Conservation (phyloP, 176 grass and related monocot genomes). For the Raddia distichophylla region DNA sequence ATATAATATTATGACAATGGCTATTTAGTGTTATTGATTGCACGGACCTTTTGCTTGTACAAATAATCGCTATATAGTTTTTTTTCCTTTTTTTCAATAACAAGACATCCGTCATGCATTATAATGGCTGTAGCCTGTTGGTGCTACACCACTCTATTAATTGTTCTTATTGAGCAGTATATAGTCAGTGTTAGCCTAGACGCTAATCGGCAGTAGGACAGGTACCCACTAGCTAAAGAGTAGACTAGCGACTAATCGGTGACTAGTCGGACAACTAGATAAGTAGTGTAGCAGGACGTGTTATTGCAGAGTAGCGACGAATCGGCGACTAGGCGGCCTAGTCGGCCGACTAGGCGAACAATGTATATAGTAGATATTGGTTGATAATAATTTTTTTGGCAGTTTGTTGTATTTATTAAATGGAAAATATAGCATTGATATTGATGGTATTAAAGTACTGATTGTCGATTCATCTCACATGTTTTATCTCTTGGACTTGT, state of each 20-base stretch:
- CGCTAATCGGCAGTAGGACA: too few relatives aligned
- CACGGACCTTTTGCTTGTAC: neutral
- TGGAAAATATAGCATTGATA: neutral
- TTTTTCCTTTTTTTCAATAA: neutral
- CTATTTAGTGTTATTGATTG: conserved; percentile 17
- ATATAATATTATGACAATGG: conserved; percentile 13
- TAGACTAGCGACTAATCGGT: too few relatives aligned
- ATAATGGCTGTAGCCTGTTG: conserved; percentile 20
- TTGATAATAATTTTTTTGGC: neutral
- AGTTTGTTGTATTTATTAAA: neutral
- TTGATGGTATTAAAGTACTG: neutral
- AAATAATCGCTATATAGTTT: neutral
- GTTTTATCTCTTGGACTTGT: neutral
- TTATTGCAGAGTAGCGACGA: too few relatives aligned
- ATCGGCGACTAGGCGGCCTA: too few relatives aligned
- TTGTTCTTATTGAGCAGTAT: neutral
- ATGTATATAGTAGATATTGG: neutral
- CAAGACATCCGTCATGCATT: conserved; percentile 10
- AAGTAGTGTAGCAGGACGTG: too few relatives aligned
- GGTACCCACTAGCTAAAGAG: too few relatives aligned
- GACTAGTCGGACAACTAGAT: too few relatives aligned
- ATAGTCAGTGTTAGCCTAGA: too few relatives aligned
- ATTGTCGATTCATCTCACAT: neutral
- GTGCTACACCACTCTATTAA: neutral
- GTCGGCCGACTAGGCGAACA: too few relatives aligned